Evolutionary conservation across 129 eudicot species (phyloP).

Genomic region (Tanacetum coccineum): DNA sequence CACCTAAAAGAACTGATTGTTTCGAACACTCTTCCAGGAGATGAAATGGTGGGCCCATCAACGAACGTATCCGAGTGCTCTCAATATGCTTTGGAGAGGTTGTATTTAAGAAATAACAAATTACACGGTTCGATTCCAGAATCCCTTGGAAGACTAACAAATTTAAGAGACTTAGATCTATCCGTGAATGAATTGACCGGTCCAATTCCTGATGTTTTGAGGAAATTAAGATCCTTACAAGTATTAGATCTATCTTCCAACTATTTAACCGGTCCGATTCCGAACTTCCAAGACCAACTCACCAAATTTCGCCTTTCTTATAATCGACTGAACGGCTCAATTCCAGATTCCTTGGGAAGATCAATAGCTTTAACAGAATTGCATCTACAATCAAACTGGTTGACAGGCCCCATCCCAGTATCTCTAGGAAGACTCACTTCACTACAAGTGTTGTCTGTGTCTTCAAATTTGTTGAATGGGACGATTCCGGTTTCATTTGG

Average conservation of each 20-base stretch:
- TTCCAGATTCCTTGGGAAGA: conserved; percentile 2
- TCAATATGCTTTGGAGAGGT: neutral
- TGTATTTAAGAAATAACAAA: neutral
- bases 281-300: neutral
- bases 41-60: neutral
- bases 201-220: neutral
- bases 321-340: conserved; percentile 9
- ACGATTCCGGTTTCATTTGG: conserved; percentile 14
- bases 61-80: neutral
- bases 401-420: conserved; percentile 11
- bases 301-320: conserved; percentile 16
- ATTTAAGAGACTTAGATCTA: neutral
- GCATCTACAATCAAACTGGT: neutral
- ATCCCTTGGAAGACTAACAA: conserved; percentile 1
- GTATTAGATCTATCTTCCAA: neutral
- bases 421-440: neutral
- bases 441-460: conserved; percentile 5
- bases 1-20: neutral
- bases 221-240: neutral
- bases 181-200: neutral
- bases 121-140: neutral
- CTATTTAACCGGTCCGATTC: neutral
- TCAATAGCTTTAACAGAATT: neutral
- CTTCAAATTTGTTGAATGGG: conserved; percentile 13
- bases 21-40: neutral